Evolutionary conservation across 73 alveolate genomes (phyloP).

Genomic region (Paramecium caudatum): DNA sequence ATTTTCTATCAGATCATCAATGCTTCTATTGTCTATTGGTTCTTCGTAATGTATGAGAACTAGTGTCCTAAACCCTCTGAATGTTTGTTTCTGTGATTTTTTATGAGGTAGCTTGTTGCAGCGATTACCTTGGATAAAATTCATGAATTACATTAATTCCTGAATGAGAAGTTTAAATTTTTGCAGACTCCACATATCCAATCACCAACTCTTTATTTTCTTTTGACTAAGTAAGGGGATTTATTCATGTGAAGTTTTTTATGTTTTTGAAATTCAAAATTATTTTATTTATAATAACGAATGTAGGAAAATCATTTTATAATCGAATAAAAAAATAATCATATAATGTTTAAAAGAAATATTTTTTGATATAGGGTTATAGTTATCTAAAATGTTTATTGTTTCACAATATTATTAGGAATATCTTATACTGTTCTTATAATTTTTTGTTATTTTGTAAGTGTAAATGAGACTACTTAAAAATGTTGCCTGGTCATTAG

Average conservation of each 20-base stretch:
- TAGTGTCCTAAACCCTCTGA: constrained; percentile 18
- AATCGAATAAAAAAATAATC: too few relatives aligned
- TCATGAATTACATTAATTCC: constrained; percentile 92
- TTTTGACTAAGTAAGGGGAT: constrained; percentile 77
- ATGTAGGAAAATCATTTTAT: too few relatives aligned
- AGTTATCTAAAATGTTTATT: too few relatives aligned
- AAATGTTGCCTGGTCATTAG: too few relatives aligned
- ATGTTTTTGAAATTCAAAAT: constrained; percentile 25
- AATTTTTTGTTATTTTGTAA: too few relatives aligned
- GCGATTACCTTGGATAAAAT: constrained; percentile 19
- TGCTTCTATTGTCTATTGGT: constrained; percentile 27
- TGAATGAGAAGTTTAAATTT: constrained; percentile 92
- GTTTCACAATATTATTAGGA: too few relatives aligned
- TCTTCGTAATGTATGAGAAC: constrained; percentile 19
- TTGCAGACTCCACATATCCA: constrained; percentile 92
- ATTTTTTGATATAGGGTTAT: too few relatives aligned
- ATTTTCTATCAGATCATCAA: constrained; percentile 23
- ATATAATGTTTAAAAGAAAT: too few relatives aligned
- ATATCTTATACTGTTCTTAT: too few relatives aligned
- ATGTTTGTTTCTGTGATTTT: background rate
- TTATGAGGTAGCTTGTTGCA: constrained; percentile 37
- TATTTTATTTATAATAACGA: too few relatives aligned
- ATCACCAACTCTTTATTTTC: constrained; percentile 89
- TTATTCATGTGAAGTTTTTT: constrained; percentile 26
- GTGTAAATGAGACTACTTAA: too few relatives aligned